A percentile compares a stretch with the other conserved stretches of the same genome.
These are phyloP conservation scores for Larix sibirica DNA, from an alignment of 83 land plant genomes.

Conservation along the genomic window DNA sequence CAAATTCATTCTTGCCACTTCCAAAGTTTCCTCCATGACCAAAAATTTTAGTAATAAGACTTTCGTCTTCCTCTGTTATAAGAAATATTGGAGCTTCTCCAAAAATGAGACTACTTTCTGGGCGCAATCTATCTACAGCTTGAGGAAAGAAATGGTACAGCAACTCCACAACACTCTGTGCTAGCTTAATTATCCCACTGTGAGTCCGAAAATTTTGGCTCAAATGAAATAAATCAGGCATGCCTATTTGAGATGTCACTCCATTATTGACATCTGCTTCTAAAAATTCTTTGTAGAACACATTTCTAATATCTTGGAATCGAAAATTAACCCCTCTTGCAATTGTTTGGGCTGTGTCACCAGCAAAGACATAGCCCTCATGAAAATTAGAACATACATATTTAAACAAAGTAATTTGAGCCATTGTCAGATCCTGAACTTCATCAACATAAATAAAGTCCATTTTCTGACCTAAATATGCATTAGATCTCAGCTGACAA, in stretches of 20 bases:
- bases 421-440: neutral
- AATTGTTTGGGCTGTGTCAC: slow-evolving; percentile 48
- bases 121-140: slow-evolving; percentile 52
- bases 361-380: slow-evolving; percentile 80
- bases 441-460: slow-evolving; percentile 82
- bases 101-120: slow-evolving; percentile 32
- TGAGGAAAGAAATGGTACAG: slow-evolving; percentile 56
- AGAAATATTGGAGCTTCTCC: slow-evolving; percentile 45
- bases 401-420: no score
- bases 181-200: slow-evolving; percentile 49
- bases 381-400: slow-evolving; percentile 34
- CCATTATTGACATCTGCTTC: slow-evolving; percentile 3
- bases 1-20: no score
- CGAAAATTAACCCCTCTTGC: slow-evolving; percentile 38
- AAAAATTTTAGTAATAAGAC: no score
- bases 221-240: slow-evolving; percentile 48
- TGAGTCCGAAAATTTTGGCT: slow-evolving; percentile 72
- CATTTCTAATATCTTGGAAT: neutral
- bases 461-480: slow-evolving; percentile 33
- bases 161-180: slow-evolving; percentile 60
- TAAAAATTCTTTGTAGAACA: slow-evolving; percentile 61
- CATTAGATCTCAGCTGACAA: slow-evolving; percentile 28
- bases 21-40: no score
- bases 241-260: neutral
- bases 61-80: neutral